Evolutionary conservation across 257 asterid species (phyloP), one percentile per base, ranked within the genome.

Genomic region (Apocynum venetum): DNA sequence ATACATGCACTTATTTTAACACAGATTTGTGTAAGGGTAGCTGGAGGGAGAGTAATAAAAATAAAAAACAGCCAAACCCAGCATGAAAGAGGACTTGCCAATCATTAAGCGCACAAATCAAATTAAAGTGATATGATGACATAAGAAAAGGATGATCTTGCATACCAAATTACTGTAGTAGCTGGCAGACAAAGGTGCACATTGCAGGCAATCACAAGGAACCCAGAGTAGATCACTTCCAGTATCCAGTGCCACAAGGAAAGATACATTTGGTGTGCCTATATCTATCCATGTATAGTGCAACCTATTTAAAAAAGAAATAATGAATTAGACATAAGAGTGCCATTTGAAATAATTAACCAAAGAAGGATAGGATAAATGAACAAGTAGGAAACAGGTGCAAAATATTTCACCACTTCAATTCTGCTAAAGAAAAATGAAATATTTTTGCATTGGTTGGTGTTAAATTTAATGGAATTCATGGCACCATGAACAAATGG

Each of bases 161-260:
- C 91, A 73, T 93, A 93, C 98, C 96, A 93, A 89, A 77, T 83
- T 88, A 82, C 91, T 80, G 80, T 91, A 93, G 81, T 89, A 85
- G 79, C 89, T 89, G 71, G 97, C 75, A 63, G 97, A 89, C 69
- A 93, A 83, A 74, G 98, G 95, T 67, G 98, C 97, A 72, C 98
- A 93, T 79, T 91, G 91, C 17, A 85, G 83, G 81, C 98, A 93
- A 71, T 82, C 87, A 81, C 98, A 93, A 14, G 98, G 98, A 81
- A 93, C 89, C 98, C 98, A 93, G 40, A 92, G 89, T 66, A 93
- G 88, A 87, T 93, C 97, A 77, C 98, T 93, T 78, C 96, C 97
- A 78, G 93, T 92, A 88, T 93, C 97, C 83, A 93, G 75, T 0
- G 94, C 98, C 68, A 91, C 92, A 41, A 93, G 98, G 82, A 91